Percentiles rank a stretch among this genome's conserved stretches.
Evolutionary conservation across 2,329 filamentous ascomycete species (phyloP).

Genomic region (Pleurostoma richardsiae): DNA sequence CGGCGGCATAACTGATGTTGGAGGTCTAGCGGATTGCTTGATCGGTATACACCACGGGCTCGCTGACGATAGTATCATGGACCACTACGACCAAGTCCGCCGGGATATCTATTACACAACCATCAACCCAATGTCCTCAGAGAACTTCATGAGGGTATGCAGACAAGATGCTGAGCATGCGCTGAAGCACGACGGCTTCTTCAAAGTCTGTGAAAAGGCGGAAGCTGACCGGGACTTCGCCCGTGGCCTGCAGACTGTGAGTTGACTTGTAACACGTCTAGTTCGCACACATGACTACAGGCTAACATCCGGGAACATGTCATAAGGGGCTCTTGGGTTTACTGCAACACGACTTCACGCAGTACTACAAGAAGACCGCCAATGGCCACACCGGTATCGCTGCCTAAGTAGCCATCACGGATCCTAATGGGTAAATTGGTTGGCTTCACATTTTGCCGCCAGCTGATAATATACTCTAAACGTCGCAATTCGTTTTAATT

Average conservation of each 20-base stretch:
- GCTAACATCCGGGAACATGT: too few relatives aligned
- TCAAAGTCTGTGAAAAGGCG: conserved; percentile 11
- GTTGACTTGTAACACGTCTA: too few relatives aligned
- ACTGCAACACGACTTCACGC: conserved; percentile 12
- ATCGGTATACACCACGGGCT: conserved; percentile 28
- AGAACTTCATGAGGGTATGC: conserved; percentile 9
- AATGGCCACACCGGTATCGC: too few relatives aligned
- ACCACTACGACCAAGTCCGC: conserved; percentile 32
- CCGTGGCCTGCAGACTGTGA: too few relatives aligned
- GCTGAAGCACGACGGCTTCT: conserved; percentile 17
- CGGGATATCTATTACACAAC: conserved; percentile 23
- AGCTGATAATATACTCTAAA: too few relatives aligned
- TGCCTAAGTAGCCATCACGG: too few relatives aligned
- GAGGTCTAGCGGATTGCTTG: conserved; percentile 40
- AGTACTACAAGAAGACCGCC: not conserved
- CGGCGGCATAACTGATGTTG: conserved; percentile 41
- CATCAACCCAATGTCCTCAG: conserved; percentile 10
- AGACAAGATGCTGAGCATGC: conserved; percentile 7
- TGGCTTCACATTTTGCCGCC: too few relatives aligned
- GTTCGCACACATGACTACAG: too few relatives aligned
- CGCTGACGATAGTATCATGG: conserved; percentile 30
- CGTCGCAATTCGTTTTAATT: too few relatives aligned
- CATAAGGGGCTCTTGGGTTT: conserved; percentile 3
- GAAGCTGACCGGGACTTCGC: conserved; percentile 7
- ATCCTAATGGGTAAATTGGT: too few relatives aligned